Percentiles rank a stretch among this genome's conserved stretches.
These are phyloP conservation scores for Saccharum officinarum DNA, from an alignment of 176 grass and related monocot genomes.

Conservation along the genomic window DNA sequence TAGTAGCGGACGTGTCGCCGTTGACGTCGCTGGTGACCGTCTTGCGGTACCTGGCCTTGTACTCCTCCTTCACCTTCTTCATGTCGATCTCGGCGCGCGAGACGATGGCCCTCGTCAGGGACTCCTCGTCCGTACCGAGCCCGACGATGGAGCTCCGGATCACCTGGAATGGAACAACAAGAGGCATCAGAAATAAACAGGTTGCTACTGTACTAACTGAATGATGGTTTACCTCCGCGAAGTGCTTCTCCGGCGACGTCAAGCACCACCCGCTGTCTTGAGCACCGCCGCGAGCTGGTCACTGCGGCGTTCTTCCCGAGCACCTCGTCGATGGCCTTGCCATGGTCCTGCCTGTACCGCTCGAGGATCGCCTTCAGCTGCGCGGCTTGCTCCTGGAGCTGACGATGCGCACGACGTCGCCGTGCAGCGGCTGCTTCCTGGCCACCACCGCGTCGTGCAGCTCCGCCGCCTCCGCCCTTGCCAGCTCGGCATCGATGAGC, in stretches of 20 bases:
- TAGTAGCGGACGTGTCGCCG: slow-evolving; percentile 70
- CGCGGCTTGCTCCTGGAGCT: slow-evolving; percentile 68
- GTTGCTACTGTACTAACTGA: background rate
- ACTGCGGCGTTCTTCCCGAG: slow-evolving; percentile 23
- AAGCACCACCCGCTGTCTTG: slow-evolving; percentile 71
- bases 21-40: slow-evolving; percentile 59
- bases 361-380: slow-evolving; percentile 70
- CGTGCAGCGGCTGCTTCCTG: slow-evolving; percentile 45
- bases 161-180: slow-evolving; percentile 41
- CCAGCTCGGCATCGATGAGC: slow-evolving; percentile 43
- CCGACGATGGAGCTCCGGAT: slow-evolving; percentile 69
- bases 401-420: slow-evolving; percentile 65
- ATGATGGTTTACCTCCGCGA: slow-evolving; percentile 52
- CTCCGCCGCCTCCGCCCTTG: slow-evolving; percentile 53
- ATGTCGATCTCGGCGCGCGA: slow-evolving; percentile 75
- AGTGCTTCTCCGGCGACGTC: slow-evolving; percentile 78
- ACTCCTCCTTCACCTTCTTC: slow-evolving; percentile 79
- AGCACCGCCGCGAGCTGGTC: slow-evolving; percentile 54
- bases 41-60: slow-evolving; percentile 56
- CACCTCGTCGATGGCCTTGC: slow-evolving; percentile 68
- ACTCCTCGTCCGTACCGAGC: slow-evolving; percentile 74
- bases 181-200: background rate
- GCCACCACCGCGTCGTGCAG: slow-evolving; percentile 44
- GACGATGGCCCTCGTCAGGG: slow-evolving; percentile 69
- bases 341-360: slow-evolving; percentile 54